A percentile compares a stretch with the other conserved stretches of the same genome.
These are phyloP conservation scores for Alternaria sp. DNA, from an alignment of 2,329 filamentous ascomycete genomes.

Conservation along the genomic window DNA sequence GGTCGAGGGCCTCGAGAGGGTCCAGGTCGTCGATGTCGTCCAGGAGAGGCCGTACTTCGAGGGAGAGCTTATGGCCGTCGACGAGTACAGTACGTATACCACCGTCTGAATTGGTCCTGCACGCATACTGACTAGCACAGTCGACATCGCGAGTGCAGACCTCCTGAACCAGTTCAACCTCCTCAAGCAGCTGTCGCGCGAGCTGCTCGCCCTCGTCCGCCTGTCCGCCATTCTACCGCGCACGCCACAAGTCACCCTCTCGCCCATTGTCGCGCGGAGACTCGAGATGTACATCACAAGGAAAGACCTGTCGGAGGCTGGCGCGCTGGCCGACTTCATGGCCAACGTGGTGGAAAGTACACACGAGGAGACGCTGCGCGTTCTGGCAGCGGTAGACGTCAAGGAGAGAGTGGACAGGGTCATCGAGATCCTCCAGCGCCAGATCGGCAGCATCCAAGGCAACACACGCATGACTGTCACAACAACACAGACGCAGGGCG, in stretches of 20 bases:
- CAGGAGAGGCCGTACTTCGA: constrained; percentile 88
- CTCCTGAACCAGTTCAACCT: constrained; percentile 76
- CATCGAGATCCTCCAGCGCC: constrained; percentile 80
- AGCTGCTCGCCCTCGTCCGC: constrained; percentile 82
- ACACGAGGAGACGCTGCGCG: constrained; percentile 87
- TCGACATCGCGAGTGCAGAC: constrained; percentile 50
- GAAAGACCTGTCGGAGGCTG: constrained; percentile 82
- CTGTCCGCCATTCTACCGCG: constrained; percentile 84
- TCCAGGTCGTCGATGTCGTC: constrained; percentile 74
- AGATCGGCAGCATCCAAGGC: constrained; percentile 83
- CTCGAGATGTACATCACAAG: constrained; percentile 86
- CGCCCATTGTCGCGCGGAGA: constrained; percentile 82
- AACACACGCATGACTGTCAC: constrained; percentile 85
- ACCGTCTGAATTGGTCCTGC: not conserved
- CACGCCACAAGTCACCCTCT: constrained; percentile 69
- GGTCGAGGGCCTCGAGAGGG: constrained; percentile 82
- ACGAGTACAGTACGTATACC: constrained; percentile 67
- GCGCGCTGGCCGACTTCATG: constrained; percentile 93
- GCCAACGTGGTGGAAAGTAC: constrained; percentile 86
- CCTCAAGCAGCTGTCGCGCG: constrained; percentile 82
- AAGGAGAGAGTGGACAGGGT: constrained; percentile 80
- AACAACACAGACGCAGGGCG: constrained; percentile 62
- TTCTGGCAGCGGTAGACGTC: constrained; percentile 81
- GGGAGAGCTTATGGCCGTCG: constrained; percentile 73
- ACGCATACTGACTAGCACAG: constrained; percentile 18